Evolutionary conservation across 2,329 filamentous ascomycete genomes (phyloP), one percentile per base, ranked within the genome.

Genomic region (Hypoxylon sp.): DNA sequence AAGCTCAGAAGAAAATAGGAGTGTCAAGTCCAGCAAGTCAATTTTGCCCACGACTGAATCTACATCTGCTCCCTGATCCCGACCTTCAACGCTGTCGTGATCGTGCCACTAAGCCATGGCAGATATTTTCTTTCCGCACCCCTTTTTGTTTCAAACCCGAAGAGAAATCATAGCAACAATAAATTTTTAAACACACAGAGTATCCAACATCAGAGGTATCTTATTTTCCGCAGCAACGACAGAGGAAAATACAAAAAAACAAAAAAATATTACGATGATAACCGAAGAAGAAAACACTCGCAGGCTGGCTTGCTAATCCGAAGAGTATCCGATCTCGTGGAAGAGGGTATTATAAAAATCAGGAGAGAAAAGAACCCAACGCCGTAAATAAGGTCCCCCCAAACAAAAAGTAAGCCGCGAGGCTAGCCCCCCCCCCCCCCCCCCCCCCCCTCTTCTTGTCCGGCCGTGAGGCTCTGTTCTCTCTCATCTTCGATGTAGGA

Each of bases 381-480:
- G 62, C 65, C 65, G 38, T 65, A 52, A 51, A 63, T 63, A 64
- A 64, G 52, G 45, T 33, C 29, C 24, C 49, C 51, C 5, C 40
- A 61, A 65, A 65, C 5, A 45, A 61, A 65, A 65, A 54, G 59
- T 66, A 62, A 69, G 69, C 69, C 69, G 69, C 65, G 69, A 71
- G 69, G 69, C 69, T 63, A 60, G 64, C 9, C 17, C 27, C 60
- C 65, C 55, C n/a, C 9, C 17, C 27, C 60, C 65, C 55, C n/a
- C n/a, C n/a, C n/a, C n/a, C n/a, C n/a, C n/a, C n/a, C n/a, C n/a
- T n/a, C 60, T 53, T 70, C 65, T 70, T 67, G 55, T 63, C 58
- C 63, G 67, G 69, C 69, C 69, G 69, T 61, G 69, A 72, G 69
- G 69, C 69, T 62, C 60, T 55, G 59, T 69, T 67, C n/a, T n/a